Base-by-base conservation (phyloP, 208 protist genomes). In the Lotmaria passim region DNA sequence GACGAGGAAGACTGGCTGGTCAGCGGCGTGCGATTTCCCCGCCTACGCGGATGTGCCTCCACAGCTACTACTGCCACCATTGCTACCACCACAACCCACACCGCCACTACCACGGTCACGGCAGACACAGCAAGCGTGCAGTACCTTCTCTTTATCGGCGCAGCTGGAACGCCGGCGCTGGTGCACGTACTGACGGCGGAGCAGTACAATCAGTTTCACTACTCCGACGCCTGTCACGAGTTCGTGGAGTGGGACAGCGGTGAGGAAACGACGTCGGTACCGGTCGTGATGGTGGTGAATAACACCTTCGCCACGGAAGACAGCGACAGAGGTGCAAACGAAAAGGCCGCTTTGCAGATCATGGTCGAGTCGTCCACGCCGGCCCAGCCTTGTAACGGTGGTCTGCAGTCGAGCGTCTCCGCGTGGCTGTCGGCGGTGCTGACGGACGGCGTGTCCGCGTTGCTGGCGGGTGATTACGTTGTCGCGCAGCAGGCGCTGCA, bases 181-280 rank as follows among this genome's bases (percentile, higher is more conserved):
- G 39, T 90, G 8, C 89, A 94, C 63, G 71, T 94, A 28, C 64
- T 81, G 34, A 75, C 70, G 12, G 72, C 92, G 10, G 72, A 89
- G 33, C 73, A 90, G 65, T 91, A 93, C 78, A 93, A 95, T 59
- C 38, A 75, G 19, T 88, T 83, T 56, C 87, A 95, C 73, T 85
- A 83, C 78, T 62, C 70, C 11, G 83, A 86, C 14, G 60, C 44
- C 1, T 57, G 78, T 24, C 83, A 75, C 3, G 81, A 75, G 28
- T 79, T 82, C 39, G 19, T 91, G 0, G 78, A 85, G 21, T 68
- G 57, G 44, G 71, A 76, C 28, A 64, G 34, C 56, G 56, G 44
- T 2, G 72, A 33, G n/a, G 75, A 65, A 15, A 72, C 38, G 24
- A 43, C 31, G n/a, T 11, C 41, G 38, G 23, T 69, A 44, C 68